A percentile compares a stretch with the other conserved stretches of the same genome.
Evolutionary conservation across 805 yeast species (phyloP).

Genomic region (Grigorovia humatica): DNA sequence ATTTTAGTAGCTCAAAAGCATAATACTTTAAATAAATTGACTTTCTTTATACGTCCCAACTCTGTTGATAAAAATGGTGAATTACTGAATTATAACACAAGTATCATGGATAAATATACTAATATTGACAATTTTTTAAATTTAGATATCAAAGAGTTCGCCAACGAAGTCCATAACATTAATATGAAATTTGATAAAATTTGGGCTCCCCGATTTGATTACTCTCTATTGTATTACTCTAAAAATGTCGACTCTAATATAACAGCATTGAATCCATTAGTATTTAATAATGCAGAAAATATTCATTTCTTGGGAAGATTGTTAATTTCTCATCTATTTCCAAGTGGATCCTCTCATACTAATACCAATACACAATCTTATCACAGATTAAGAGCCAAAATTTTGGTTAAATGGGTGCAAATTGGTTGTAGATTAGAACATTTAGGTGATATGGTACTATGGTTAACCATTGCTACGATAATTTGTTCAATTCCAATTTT

Average conservation of each 20-base stretch:
- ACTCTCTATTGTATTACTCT: constrained; percentile 56
- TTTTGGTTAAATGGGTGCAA: constrained; percentile 75
- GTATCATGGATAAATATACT: constrained; percentile 13
- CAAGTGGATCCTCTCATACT: constrained; percentile 4
- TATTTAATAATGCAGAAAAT: constrained; percentile 55
- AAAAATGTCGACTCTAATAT: constrained; percentile 21
- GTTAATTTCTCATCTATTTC: constrained; percentile 57
- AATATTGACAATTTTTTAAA: constrained; percentile 42
- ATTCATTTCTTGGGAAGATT: constrained; percentile 73
- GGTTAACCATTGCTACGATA: constrained; percentile 82
- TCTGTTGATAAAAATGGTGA: constrained; percentile 1
- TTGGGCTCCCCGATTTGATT: constrained; percentile 79
- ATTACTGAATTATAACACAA: neutral
- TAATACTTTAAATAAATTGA: constrained; percentile 27
- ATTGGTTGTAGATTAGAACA: constrained; percentile 69
- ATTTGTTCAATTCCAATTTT: constrained; percentile 75
- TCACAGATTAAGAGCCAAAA: constrained; percentile 41
- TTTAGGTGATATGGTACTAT: constrained; percentile 85
- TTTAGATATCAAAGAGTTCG: constrained; percentile 42
- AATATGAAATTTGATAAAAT: constrained; percentile 50
- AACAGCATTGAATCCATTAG: constrained; percentile 56
- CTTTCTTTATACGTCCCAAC: neutral
- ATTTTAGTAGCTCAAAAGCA: constrained; percentile 43
- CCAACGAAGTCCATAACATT: constrained; percentile 54
- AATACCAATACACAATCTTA: neutral